Base-by-base conservation (phyloP, 2,329 filamentous ascomycete genomes). In the Fusarium euwallaceae region DNA sequence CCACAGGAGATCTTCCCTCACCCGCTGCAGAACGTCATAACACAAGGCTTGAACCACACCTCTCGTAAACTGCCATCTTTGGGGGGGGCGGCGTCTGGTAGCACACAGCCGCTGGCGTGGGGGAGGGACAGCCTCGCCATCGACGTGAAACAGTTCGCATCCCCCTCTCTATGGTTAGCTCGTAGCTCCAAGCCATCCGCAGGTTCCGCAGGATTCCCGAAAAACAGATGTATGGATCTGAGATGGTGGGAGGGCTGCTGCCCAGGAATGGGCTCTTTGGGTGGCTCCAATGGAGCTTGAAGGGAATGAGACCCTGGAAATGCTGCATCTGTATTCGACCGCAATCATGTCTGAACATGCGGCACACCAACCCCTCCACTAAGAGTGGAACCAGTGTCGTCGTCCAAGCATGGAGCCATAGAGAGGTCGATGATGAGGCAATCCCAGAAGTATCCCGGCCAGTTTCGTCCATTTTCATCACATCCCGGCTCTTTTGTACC, bases 291-390 rank as follows among this genome's bases (percentile, higher is more conserved):
- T 61, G 64, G 70, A 66, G 71, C 67, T 56, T 64, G 68, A 70
- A 48, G 51, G 69, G 69, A 76, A 61, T 55, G 64, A 73, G 69
- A 71, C 74, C 71, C 71, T 75, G 65, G 67, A 73, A 64, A 55
- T 60, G 73, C 66, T 77, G 69, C 70, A 72, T 72, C 61, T 74
- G 68, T 72, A 78, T 67, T 76, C 51, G 66, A 75, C 64, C 70
- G 66, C 61, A 76, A 72, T 70, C 69, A 73, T 74, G 66, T 76
- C 71, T 75, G 69, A 66, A 69, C 69, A 75, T 75, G 73, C 74
- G 59, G 69, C 73, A 78, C 70, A 67, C 70, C 64, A 75, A 70
- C 69, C 75, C 72, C 77, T 78, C 77, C 77, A 79, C 76, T 75
- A 72, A 32, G 62, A 70, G 77, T 78, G 77, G 77, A 76, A 79